Conservation (phyloP, 192 early-diverging fungal genomes). For the Coemansia sp. region DNA sequence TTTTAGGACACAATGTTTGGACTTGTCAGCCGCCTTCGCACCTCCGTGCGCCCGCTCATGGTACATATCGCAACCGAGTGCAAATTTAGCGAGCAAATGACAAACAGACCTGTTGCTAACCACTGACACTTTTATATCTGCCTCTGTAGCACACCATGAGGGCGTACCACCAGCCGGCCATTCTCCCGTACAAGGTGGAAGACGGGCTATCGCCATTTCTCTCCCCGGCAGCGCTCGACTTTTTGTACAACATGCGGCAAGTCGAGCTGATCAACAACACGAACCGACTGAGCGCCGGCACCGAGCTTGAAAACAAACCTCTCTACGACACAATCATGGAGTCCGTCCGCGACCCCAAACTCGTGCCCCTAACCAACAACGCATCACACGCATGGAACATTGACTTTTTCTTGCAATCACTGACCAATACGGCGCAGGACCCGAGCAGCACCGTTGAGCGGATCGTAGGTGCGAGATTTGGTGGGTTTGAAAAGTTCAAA, state of each 20-base stretch:
- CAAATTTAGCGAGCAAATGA: no score
- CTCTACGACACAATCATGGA: constrained; percentile 35
- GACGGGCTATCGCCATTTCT: constrained; percentile 43
- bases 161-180: constrained; percentile 30
- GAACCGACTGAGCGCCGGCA: constrained; percentile 43
- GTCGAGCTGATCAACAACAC: constrained; percentile 47
- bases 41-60: constrained; percentile 27
- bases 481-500: constrained; percentile 45
- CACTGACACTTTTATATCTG: background rate
- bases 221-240: constrained; percentile 38
- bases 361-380: constrained; percentile 39
- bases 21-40: constrained; percentile 23
- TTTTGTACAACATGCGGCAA: constrained; percentile 50
- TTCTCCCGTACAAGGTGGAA: constrained; percentile 30
- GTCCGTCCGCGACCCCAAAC: constrained; percentile 30
- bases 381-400: constrained; percentile 57
- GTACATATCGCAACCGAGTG: constrained; percentile 18
- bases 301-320: constrained; percentile 37
- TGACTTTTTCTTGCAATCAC: constrained; percentile 50
- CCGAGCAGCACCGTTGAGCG: constrained; percentile 25
- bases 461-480: constrained; percentile 34
- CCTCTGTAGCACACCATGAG: background rate
- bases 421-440: constrained; percentile 25
- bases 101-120: no score
- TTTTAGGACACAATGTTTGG: constrained; percentile 29